phyloP scores from a whole-genome alignment of 352 stramenopile genomes.

The Globisporangium acanthophoron region DNA sequence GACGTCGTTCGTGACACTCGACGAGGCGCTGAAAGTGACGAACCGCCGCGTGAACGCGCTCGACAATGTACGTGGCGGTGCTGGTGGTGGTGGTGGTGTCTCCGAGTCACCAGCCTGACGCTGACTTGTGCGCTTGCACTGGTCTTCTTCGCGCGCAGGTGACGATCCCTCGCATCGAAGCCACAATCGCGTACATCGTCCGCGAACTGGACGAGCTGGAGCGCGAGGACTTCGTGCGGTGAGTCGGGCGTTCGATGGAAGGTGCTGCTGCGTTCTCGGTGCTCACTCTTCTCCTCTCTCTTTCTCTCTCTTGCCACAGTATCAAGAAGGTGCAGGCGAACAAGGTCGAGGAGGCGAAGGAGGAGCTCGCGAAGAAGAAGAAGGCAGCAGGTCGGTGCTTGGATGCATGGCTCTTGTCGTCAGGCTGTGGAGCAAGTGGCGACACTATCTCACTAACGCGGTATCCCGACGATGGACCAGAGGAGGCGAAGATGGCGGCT shows the following conservation, averaged over 20 bases:
- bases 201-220: constrained; percentile 98
- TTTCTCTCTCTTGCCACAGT: constrained; percentile 19
- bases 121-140: not conserved
- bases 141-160: constrained; percentile 48
- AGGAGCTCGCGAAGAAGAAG: constrained; percentile 49
- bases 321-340: constrained; percentile 99
- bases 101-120: not conserved
- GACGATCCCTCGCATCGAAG: constrained; percentile 98
- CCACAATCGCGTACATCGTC: constrained; percentile 96
- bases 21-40: constrained; percentile 98
- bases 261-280: not conserved
- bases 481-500: constrained; percentile 13
- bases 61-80: constrained; percentile 84
- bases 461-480: not conserved
- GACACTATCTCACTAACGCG: not conserved
- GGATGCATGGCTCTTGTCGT: not conserved
- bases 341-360: constrained; percentile 90
- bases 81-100: not conserved
- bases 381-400: constrained; percentile 27
- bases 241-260: constrained; percentile 7
- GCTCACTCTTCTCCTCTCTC: too few relatives aligned
- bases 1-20: constrained; percentile 98
- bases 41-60: constrained; percentile 99
- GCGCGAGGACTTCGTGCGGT: constrained; percentile 93
- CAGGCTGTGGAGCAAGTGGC: not conserved